Evolutionary conservation across 139 green algal genomes (phyloP), one percentile per base, ranked within the genome.

Genomic region (Edaphochlamys debaryana): DNA sequence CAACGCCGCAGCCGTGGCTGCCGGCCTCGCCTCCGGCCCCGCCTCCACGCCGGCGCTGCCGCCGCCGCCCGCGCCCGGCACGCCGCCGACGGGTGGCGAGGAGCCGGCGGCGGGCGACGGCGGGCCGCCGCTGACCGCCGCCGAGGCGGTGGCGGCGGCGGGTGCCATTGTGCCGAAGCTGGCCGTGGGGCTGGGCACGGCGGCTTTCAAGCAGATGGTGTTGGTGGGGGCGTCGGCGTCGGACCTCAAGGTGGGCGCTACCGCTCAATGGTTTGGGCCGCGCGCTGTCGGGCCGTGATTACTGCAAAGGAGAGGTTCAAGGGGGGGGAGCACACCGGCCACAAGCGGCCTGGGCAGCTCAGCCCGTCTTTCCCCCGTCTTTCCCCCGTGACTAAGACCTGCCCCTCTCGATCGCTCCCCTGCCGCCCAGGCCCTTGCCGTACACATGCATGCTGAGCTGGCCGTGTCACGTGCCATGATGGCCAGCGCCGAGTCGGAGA

Each of bases 371-470:
- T n/a, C n/a, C n/a, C n/a, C n/a, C n/a, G n/a, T n/a, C n/a, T n/a
- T n/a, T n/a, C n/a, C n/a, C n/a, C n/a, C n/a, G n/a, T n/a, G n/a
- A n/a, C n/a, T n/a, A n/a, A n/a, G n/a, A n/a, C n/a, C n/a, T n/a
- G n/a, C n/a, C n/a, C n/a, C n/a, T n/a, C n/a, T n/a, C n/a, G n/a
- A n/a, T n/a, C n/a, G n/a, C n/a, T n/a, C n/a, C n/a, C n/a, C n/a
- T n/a, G n/a, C 42, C 27, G 6, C 56, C 7, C 74, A 80, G 74
- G 56, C 64, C 5, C 62, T 83, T 22, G 42, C 77, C 23, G 25
- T 83, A 23, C 77, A 83, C 48, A 41, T 83, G 64, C 77, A 83
- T 25, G 77, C 67, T 64, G 64, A 83, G 64, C 77, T 83, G 64
- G 29, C 23, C 15, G 29, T 75, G 34, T 36, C 64, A 4, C 45